Percentiles rank a stretch among this genome's conserved stretches.
Conservation (phyloP, 2,329 filamentous ascomycete species). For the Byssoonygena ceratinophila region DNA sequence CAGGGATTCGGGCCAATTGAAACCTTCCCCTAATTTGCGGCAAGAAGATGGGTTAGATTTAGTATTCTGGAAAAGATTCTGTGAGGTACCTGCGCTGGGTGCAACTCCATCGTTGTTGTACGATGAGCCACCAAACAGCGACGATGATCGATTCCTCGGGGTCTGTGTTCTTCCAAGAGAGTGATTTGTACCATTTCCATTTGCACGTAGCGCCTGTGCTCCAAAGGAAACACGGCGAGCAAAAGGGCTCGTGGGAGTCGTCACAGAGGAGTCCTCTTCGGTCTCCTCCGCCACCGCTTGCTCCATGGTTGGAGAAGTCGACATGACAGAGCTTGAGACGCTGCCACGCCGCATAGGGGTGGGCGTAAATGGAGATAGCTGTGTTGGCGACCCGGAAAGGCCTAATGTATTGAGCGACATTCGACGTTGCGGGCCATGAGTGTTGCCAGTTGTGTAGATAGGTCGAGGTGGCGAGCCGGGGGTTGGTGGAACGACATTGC, state of each 20-base stretch:
- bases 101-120: slow-evolving; percentile 17
- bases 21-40: slow-evolving; percentile 65
- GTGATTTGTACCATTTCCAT: slow-evolving; percentile 49
- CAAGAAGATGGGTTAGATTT: slow-evolving; percentile 38
- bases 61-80: slow-evolving; percentile 26
- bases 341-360: slow-evolving; percentile 47
- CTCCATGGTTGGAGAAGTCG: slow-evolving; percentile 33
- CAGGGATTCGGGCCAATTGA: slow-evolving; percentile 96
- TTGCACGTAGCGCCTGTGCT: slow-evolving; percentile 62
- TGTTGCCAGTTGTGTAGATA: slow-evolving; percentile 36
- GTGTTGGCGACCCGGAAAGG: slow-evolving; percentile 59
- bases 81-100: slow-evolving; percentile 31
- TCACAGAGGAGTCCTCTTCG: slow-evolving; percentile 49
- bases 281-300: slow-evolving; percentile 53
- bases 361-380: slow-evolving; percentile 40
- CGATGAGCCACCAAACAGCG: slow-evolving; percentile 21
- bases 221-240: slow-evolving; percentile 83
- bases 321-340: slow-evolving; percentile 51
- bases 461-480: slow-evolving; percentile 17
- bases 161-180: slow-evolving; percentile 26
- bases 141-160: slow-evolving; percentile 22
- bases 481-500: slow-evolving; percentile 17
- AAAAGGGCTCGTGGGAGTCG: slow-evolving; percentile 56
- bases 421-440: slow-evolving; percentile 46
- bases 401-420: slow-evolving; percentile 66